Base-by-base conservation (phyloP, 805 yeast species). In the Cephaloascus albidus region DNA sequence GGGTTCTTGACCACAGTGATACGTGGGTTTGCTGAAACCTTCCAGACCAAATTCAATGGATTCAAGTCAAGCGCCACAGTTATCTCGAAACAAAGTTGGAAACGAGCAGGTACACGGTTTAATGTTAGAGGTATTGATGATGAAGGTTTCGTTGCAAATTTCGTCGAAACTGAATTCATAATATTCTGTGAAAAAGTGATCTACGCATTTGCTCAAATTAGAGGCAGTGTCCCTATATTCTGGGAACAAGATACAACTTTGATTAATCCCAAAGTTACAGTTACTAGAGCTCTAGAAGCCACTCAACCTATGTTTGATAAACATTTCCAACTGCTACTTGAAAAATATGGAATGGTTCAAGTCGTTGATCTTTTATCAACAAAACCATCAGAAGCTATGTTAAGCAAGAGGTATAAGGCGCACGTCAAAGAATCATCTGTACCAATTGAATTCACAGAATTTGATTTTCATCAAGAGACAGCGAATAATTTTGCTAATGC, bases 161-260 rank as follows among this genome's bases (percentile, higher is more conserved):
- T 85, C 55, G 96, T 87, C 20, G 96, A 88, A 53, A 87, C 97
- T 0, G 99, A 93, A 56, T 72, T 85, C 32, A 81, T 93, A 27
- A 65, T 81, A 55, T 74, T 76, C 52, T 51, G 68, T 64, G 68
- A 54, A 52, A 62, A 53, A 52, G 74, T 60, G 63, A 74, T 68
- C 4, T 88, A 76, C 55, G 78, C 97, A 2, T 89, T 81, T 57
- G 74, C 83, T 1, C 95, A 89, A 58, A 78, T 93, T n/a, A 71
- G 99, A 55, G 99, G 99, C 10, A 83, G 95, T 16, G 89, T 93
- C 3, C 98, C 99, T 0, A 72, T 90, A 1, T 93, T 93, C 52
- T 93, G 98, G 98, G 98, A 93, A 57, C 98, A 93, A 59, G 97
- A 89, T 52, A 78, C 94, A 2, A 85, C 95, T 3, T 63, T 90